Base-by-base conservation (phyloP, 129 eudicot species). In the Ambrosia artemisiifolia region DNA sequence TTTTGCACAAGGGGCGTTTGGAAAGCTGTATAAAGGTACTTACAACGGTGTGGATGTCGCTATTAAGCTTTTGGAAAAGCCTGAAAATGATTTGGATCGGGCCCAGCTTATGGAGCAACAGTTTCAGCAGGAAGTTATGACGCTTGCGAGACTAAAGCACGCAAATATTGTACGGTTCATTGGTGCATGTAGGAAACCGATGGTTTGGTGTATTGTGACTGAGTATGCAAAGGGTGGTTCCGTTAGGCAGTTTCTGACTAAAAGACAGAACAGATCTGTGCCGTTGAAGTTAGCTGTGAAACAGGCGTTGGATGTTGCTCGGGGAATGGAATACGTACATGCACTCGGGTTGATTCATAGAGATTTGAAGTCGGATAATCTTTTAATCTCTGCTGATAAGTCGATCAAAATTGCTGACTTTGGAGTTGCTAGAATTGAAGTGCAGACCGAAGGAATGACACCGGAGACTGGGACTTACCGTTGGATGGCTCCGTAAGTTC, bases 401-500 rank as follows among this genome's bases (percentile, higher is more conserved):
- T 90, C 97, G 2, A 95, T 95, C 20, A 95, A 95, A 75, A 90
- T 95, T 75, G 99, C 99, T 1, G 99, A 95, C 74, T 95, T 95
- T 76, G 98, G 98, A 11, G 98, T 94, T 62, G 98, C 98, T 63
- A 81, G 98, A 64, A 94, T 94, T 59, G 98, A 94, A 83, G 98
- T 90, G 76, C 97, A 94, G 87, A 90, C 98, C 2, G 98, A 94
- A 83, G 98, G 98, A 36, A 94, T 94, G 98, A 94, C 98, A 10
- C 98, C 98, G 50, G 98, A 94, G 75, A 94, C 98, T 3, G 98
- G 98, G 67, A 94, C 98, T 3, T 94, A 94, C 66, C 96, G 98
- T 65, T 94, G 98, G 98, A 94, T 94, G 98, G 98, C 97, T 77
- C 98, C 98, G 98, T 94, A 86, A 90, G 96, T 70, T 50, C 76